A percentile compares a stretch with the other conserved stretches of the same genome.
Evolutionary conservation across 140 eudicot species (phyloP).

Genomic region (Oenanthe javanica): DNA sequence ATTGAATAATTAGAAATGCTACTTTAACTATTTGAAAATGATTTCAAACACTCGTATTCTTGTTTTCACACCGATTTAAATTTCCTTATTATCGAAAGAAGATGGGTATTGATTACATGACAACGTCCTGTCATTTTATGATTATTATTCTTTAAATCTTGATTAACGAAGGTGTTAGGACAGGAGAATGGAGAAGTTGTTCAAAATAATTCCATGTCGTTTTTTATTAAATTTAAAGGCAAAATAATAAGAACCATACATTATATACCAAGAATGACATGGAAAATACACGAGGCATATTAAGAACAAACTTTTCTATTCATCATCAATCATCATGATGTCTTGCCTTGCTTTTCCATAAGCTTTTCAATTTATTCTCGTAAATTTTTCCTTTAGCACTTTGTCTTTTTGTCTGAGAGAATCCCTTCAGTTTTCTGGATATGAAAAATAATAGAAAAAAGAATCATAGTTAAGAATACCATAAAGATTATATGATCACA

Average conservation of each 20-base stretch:
- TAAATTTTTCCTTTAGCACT: neutral
- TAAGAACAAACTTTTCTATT: neutral
- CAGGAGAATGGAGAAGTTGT: no score
- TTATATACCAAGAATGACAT: neutral
- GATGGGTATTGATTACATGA: no score
- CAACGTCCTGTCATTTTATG: no score
- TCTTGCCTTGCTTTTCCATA: slow-evolving; percentile 13
- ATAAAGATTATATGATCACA: neutral
- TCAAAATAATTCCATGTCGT: no score
- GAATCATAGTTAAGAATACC: neutral
- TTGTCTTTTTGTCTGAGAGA: neutral
- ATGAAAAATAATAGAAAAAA: neutral
- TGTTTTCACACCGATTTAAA: no score
- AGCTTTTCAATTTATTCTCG: neutral
- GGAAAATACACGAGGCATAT: neutral
- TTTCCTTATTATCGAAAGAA: no score
- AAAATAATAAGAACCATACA: neutral
- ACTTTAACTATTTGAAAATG: no score
- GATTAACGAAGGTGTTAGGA: no score
- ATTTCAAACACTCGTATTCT: no score
- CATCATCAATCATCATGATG: slow-evolving; percentile 10
- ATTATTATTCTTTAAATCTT: no score
- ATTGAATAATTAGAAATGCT: no score
- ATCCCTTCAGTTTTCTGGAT: slow-evolving; percentile 27
- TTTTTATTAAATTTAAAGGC: neutral